Evolutionary conservation across 2,329 filamentous ascomycete species (phyloP), one percentile per base, ranked within the genome.

Genomic region (Akanthomyces uredinophilus): DNA sequence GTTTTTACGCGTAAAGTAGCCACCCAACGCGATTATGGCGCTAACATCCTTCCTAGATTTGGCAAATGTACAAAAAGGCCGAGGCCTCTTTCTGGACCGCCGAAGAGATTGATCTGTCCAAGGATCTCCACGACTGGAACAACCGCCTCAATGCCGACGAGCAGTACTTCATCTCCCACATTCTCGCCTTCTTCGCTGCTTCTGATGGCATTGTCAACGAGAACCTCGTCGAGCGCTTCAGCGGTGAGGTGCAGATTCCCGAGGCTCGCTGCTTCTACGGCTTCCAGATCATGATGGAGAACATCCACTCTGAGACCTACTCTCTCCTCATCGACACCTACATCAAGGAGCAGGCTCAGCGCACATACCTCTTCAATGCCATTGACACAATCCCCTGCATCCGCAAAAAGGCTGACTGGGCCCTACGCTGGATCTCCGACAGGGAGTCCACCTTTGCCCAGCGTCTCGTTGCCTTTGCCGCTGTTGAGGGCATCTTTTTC

Each of bases 241-340:
- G 91, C 72, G 88, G 86, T 67, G 95, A 99, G 79, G 94, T 99
- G 35, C 95, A 99, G 81, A 88, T 98, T 63, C 94, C 95, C 13
- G 95, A 99, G 81, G 95, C 95, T 67, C 92, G 95, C 72, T 99
- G 95, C 87, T 99, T 99, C 85, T 99, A 99, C 78, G 95, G 95
- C 67, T 99, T 99, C 86, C 95, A 99, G 83, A 98, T 98, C 82
- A 99, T 99, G 95, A 98, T 99, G 91, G 95, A 99, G 85, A 99
- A 99, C 82, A 96, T 99, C 72, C 95, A 99, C 85, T 97, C 95
- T 18, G 95, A 99, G 83, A 99, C 95, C 60, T 99, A 99, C 86
- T 98, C 94, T 22, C 88, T 99, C 41, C 88, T 99, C 74, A 99
- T 99, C 75, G 95, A 99, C 77, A 97, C 94, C 66, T 99, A 99